These are phyloP conservation scores for Beta corolliflora DNA, from an alignment of 179 eudicot genomes.

Conservation along the genomic window DNA sequence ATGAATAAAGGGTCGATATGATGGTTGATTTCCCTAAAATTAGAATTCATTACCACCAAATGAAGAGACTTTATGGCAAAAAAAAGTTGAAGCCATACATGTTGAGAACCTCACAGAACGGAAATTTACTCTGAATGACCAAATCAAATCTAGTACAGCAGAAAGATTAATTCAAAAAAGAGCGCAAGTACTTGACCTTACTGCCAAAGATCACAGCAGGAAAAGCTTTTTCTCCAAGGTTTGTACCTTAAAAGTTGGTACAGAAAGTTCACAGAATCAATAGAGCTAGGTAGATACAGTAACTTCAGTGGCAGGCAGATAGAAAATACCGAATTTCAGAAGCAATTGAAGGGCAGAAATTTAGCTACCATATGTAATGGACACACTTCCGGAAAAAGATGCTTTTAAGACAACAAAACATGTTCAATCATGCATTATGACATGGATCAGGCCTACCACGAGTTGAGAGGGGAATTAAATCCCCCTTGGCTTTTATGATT, in stretches of 20 bases:
- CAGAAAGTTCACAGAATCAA: slow-evolving; percentile 9
- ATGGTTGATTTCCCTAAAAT: not conserved
- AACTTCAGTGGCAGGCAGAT: slow-evolving; percentile 2
- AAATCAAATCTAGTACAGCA: not conserved
- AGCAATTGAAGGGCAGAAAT: slow-evolving; percentile 6
- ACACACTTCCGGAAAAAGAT: slow-evolving; percentile 8
- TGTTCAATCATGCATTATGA: slow-evolving; percentile 14
- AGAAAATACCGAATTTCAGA: not conserved
- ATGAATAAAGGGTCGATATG: too few relatives aligned
- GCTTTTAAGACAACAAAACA: slow-evolving; percentile 21
- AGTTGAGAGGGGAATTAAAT: slow-evolving; percentile 16
- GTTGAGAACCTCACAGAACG: slow-evolving; percentile 7
- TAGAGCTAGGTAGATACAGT: slow-evolving; percentile 10
- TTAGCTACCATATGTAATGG: slow-evolving; percentile 7
- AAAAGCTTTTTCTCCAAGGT: not conserved
- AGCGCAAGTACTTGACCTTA: not conserved
- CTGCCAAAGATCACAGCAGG: slow-evolving; percentile 7
- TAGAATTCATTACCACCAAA: not conserved
- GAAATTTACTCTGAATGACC: not conserved
- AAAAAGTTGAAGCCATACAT: not conserved
- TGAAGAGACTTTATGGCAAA: not conserved
- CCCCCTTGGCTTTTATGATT: slow-evolving; percentile 4
- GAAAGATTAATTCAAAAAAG: not conserved
- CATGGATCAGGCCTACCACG: slow-evolving; percentile 11
- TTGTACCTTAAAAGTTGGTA: not conserved